phyloP scores from a whole-genome alignment of 2,329 filamentous ascomycete genomes.

The Teratosphaeria viscida region DNA sequence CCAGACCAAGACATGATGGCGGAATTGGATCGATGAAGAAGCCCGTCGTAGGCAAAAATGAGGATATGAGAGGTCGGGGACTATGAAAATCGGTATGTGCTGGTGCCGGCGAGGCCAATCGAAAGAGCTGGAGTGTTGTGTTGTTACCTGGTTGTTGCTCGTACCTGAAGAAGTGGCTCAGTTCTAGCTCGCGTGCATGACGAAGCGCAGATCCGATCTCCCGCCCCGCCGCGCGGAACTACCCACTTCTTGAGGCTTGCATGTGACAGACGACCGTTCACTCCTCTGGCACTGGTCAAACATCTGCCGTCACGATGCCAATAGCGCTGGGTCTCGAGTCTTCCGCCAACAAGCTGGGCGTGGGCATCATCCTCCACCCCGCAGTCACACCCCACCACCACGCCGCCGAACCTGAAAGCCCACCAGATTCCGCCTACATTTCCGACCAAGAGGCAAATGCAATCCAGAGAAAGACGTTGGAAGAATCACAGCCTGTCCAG shows the following conservation, averaged over 20 bases:
- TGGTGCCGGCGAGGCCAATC: not conserved
- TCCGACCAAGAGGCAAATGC: constrained; percentile 18
- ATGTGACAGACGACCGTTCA: not conserved
- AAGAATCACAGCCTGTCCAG: constrained; percentile 37
- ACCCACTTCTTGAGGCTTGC: not conserved
- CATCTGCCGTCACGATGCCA: constrained; percentile 23
- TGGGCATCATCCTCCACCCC: constrained; percentile 80
- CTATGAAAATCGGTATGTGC: not conserved
- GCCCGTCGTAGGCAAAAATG: constrained; percentile 1
- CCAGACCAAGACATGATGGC: constrained; percentile 52
- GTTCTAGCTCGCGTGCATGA: not conserved
- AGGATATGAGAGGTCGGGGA: not conserved
- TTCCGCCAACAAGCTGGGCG: constrained; percentile 93
- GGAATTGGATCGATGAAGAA: constrained; percentile 4
- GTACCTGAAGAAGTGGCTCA: not conserved
- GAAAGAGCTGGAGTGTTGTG: not conserved
- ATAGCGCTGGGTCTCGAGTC: constrained; percentile 73
- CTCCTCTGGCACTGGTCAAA: not conserved
- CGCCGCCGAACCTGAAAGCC: constrained; percentile 15
- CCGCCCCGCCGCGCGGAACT: not conserved
- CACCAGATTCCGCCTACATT: constrained; percentile 24
- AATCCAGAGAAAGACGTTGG: constrained; percentile 5
- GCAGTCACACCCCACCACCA: constrained; percentile 16
- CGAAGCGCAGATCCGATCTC: not conserved
- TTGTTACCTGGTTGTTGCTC: not conserved